These are phyloP conservation scores for Trichaptum fuscoviolaceum DNA, from an alignment of 768 basidiomycete species.

Conservation along the genomic window DNA sequence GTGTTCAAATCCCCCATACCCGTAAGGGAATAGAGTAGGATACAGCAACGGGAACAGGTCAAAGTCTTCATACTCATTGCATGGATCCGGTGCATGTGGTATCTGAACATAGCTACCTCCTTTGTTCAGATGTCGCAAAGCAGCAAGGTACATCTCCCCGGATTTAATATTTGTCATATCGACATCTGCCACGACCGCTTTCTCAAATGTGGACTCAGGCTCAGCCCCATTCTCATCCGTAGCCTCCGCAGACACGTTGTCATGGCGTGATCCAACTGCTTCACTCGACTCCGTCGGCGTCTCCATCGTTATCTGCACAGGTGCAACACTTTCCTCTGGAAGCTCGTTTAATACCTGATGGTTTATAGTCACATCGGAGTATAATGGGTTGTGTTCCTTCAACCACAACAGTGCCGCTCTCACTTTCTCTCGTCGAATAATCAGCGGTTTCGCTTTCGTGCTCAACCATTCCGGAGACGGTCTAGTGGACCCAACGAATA, in stretches of 20 bases:
- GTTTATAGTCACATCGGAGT: constrained; percentile 26
- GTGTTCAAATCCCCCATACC: constrained; percentile 38
- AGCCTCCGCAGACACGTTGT: constrained; percentile 7
- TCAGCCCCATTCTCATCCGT: constrained; percentile 13
- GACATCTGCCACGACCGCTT: constrained; percentile 29
- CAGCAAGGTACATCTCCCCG: constrained; percentile 28
- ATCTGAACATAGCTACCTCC: constrained; percentile 25
- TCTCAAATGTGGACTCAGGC: constrained; percentile 15
- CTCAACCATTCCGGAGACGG: constrained; percentile 27
- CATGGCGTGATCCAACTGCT: constrained; percentile 15
- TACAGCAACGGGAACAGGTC: constrained; percentile 35
- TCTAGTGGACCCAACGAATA: constrained; percentile 32
- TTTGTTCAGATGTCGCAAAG: constrained; percentile 27
- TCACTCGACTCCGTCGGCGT: constrained; percentile 12
- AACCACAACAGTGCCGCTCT: constrained; percentile 31
- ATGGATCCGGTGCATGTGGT: constrained; percentile 26
- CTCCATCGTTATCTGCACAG: constrained; percentile 26
- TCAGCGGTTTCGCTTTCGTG: constrained; percentile 30
- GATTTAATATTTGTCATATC: constrained; percentile 18
- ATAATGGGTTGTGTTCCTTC: constrained; percentile 30
- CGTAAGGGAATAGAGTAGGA: constrained; percentile 39
- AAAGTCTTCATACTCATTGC: constrained; percentile 33
- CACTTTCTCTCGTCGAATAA: constrained; percentile 27
- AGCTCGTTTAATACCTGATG: constrained; percentile 17
- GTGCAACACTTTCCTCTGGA: constrained; percentile 17